These are phyloP conservation scores for Xylaria sp. DNA, from an alignment of 2,329 filamentous ascomycete genomes.

Conservation along the genomic window DNA sequence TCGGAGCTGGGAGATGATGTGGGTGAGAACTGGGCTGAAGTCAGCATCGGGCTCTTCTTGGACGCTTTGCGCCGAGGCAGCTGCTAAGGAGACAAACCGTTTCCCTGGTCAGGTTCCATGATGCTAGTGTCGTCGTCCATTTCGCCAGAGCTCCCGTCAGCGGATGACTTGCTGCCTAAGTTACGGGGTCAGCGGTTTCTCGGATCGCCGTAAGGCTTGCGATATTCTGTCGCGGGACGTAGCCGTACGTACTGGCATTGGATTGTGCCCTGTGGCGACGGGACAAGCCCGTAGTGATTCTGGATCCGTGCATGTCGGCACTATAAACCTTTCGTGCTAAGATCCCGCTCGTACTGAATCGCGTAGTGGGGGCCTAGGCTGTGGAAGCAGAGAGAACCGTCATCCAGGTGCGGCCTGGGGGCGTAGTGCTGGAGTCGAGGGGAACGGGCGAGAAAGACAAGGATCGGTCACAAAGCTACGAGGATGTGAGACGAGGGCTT, in stretches of 20 bases:
- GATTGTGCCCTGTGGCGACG: conserved; percentile 47
- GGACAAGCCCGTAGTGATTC: conserved; percentile 44
- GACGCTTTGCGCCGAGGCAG: conserved; percentile 7
- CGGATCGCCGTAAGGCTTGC: not conserved
- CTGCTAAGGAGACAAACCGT: conserved; percentile 70
- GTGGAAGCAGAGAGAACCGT: conserved; percentile 6
- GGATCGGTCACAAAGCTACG: not conserved
- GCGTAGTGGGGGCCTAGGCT: not conserved
- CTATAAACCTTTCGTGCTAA: not conserved
- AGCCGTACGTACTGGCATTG: conserved; percentile 46
- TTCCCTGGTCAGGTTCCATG: conserved; percentile 93
- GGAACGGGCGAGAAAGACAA: not conserved
- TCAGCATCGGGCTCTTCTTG: conserved; percentile 30
- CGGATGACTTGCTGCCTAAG: conserved; percentile 56
- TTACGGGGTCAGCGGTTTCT: conserved; percentile 10
- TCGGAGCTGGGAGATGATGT: conserved; percentile 97
- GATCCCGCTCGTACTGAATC: not conserved
- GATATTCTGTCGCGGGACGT: conserved; percentile 1
- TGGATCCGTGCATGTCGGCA: conserved; percentile 46
- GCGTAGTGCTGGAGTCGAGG: not conserved
- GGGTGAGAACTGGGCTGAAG: conserved; percentile 78
- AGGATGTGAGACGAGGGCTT: conserved; percentile 10
- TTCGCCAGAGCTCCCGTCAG: conserved; percentile 63
- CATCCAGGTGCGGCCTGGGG: not conserved
- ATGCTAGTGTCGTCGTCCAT: conserved; percentile 80